phyloP scores from a whole-genome alignment of 1,139 yeast species.

The Candida albicans region DNA sequence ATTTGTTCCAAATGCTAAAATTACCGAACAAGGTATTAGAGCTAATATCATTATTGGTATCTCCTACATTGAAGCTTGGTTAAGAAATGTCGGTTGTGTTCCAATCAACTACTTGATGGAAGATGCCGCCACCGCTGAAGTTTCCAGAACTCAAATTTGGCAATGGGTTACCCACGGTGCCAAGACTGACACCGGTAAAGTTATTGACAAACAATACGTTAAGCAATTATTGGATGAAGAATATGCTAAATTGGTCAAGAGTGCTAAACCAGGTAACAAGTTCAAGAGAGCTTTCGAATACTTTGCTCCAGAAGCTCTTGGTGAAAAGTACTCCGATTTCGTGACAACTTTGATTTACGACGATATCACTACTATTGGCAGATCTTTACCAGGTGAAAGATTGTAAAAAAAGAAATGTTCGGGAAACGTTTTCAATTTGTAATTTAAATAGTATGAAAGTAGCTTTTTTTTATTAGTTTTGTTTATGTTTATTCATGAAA shows the following conservation, averaged over 20 bases:
- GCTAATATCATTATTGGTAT: conserved; percentile 71
- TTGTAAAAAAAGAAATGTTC: conserved; percentile 24
- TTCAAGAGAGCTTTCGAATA: conserved; percentile 65
- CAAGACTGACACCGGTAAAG: conserved; percentile 57
- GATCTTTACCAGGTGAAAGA: conserved; percentile 46
- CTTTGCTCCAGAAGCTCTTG: conserved; percentile 67
- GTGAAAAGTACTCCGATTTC: conserved; percentile 69
- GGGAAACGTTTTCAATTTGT: conserved; percentile 7
- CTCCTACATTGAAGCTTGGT: conserved; percentile 82
- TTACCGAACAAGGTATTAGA: conserved; percentile 73
- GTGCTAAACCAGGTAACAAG: conserved; percentile 52
- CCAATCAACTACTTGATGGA: conserved; percentile 85
- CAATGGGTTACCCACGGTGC: conserved; percentile 83
- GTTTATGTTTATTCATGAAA: background rate
- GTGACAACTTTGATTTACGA: conserved; percentile 71
- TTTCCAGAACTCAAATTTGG: conserved; percentile 77
- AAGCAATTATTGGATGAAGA: conserved; percentile 60
- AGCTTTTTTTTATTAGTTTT: background rate
- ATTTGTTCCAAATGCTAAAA: conserved; percentile 60
- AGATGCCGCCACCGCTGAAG: conserved; percentile 88
- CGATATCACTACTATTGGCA: conserved; percentile 59
- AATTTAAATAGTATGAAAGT: conserved; percentile 1
- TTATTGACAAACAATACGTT: conserved; percentile 59
- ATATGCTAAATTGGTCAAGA: conserved; percentile 51
- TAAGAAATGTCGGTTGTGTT: conserved; percentile 76